Evolutionary conservation across 2,329 filamentous ascomycete species (phyloP).

Genomic region (Rutstroemia sp.): DNA sequence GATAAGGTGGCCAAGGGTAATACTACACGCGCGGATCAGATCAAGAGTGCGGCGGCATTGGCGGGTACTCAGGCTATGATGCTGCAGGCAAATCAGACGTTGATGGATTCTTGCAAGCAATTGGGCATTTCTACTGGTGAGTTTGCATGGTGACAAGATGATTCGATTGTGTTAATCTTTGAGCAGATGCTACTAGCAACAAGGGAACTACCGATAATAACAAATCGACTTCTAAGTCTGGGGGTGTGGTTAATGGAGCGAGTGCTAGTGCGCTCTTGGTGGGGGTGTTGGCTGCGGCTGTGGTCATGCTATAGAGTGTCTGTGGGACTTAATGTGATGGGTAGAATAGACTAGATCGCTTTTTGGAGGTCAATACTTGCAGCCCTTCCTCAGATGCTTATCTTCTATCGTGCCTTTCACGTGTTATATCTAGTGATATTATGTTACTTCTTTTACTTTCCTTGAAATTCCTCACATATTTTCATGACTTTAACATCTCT

Average conservation of each 20-base stretch:
- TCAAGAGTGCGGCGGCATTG: constrained; percentile 33
- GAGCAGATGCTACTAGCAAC: background rate
- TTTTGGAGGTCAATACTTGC: too few relatives aligned
- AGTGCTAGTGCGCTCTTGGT: background rate
- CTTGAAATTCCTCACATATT: too few relatives aligned
- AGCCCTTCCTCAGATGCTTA: too few relatives aligned
- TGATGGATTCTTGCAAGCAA: constrained; percentile 19
- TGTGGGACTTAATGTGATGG: too few relatives aligned
- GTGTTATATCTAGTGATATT: too few relatives aligned
- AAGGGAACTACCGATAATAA: background rate
- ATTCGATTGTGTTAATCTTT: background rate
- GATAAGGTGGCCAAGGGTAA: constrained; percentile 30
- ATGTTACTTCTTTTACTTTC: too few relatives aligned
- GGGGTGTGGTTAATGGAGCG: background rate
- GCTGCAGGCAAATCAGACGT: constrained; percentile 32
- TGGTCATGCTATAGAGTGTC: background rate
- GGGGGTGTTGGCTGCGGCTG: background rate
- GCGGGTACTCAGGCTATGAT: constrained; percentile 26
- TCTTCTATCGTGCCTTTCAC: too few relatives aligned
- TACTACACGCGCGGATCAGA: constrained; percentile 30
- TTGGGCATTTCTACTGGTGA: background rate
- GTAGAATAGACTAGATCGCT: too few relatives aligned
- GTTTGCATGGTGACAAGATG: background rate
- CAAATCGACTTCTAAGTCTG: background rate
- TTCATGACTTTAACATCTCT: too few relatives aligned